These are phyloP conservation scores for Colletotrichum sp. DNA, from an alignment of 2,329 filamentous ascomycete genomes.

Conservation along the genomic window DNA sequence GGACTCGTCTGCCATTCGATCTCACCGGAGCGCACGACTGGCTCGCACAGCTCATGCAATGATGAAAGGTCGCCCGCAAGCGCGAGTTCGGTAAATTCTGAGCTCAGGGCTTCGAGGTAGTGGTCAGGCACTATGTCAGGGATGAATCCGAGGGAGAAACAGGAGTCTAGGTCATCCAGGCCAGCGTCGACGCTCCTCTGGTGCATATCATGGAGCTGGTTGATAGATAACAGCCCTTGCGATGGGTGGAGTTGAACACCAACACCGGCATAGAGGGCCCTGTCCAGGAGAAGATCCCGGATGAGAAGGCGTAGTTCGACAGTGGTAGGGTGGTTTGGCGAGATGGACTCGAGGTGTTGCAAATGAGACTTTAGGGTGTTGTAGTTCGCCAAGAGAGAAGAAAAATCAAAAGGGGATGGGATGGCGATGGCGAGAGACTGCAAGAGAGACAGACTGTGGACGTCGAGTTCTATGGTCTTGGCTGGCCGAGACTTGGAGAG, in stretches of 20 bases:
- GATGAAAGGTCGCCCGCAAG: constrained; percentile 27
- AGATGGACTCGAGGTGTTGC: not conserved
- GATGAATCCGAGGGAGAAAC: constrained; percentile 28
- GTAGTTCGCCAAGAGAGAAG: constrained; percentile 28
- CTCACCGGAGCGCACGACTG: constrained; percentile 29
- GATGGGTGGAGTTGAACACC: constrained; percentile 25
- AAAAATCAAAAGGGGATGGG: constrained; percentile 23
- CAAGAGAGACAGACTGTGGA: constrained; percentile 42
- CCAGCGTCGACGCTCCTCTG: constrained; percentile 28
- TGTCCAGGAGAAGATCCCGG: constrained; percentile 29
- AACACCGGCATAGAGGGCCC: constrained; percentile 30
- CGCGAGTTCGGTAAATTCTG: constrained; percentile 25
- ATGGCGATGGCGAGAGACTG: constrained; percentile 46
- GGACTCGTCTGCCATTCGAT: constrained; percentile 27
- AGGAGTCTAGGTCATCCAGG: constrained; percentile 31
- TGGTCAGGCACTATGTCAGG: constrained; percentile 21
- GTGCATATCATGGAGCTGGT: constrained; percentile 32
- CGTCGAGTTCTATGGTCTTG: constrained; percentile 26
- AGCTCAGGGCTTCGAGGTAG: constrained; percentile 24
- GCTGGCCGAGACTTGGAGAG: constrained; percentile 29
- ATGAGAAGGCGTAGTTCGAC: constrained; percentile 31
- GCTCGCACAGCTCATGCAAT: constrained; percentile 31
- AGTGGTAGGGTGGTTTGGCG: constrained; percentile 19
- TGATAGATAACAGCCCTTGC: constrained; percentile 11
- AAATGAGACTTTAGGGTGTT: constrained; percentile 25